A percentile compares a stretch with the other conserved stretches of the same genome.
phyloP scores from a whole-genome alignment of 805 yeast genomes.

The Wickerhamiella occidentalis region DNA sequence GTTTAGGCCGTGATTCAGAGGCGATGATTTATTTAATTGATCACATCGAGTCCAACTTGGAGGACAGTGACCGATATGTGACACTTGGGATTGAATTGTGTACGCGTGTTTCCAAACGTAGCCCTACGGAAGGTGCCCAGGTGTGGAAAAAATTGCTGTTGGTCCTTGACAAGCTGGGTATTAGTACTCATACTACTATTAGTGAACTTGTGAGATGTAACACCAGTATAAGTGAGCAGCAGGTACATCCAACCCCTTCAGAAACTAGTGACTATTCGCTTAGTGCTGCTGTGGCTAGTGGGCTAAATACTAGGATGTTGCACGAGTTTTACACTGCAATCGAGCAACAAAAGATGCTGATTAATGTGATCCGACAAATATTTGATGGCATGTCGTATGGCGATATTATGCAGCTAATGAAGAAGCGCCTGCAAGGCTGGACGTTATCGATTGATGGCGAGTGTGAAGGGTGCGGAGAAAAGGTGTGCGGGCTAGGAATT shows the following conservation, averaged over 20 bases:
- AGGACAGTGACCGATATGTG: slow-evolving; percentile 16
- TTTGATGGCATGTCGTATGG: slow-evolving; percentile 45
- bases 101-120: slow-evolving; percentile 11
- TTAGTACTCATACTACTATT: background rate
- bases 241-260: too few species aligned
- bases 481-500: slow-evolving; percentile 57
- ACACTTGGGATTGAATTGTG: slow-evolving; percentile 21
- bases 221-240: background rate
- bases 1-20: slow-evolving; percentile 21
- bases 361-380: slow-evolving; percentile 23
- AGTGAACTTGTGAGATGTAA: background rate
- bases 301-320: background rate
- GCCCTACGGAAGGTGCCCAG: slow-evolving; percentile 24
- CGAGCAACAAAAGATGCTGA: slow-evolving; percentile 2
- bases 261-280: too few species aligned
- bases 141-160: slow-evolving; percentile 26
- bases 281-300: background rate
- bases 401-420: slow-evolving; percentile 35
- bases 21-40: slow-evolving; percentile 26
- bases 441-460: slow-evolving; percentile 36
- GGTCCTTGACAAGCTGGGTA: background rate
- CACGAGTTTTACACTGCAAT: background rate
- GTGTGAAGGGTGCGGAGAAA: slow-evolving; percentile 69
- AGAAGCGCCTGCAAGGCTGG: slow-evolving; percentile 50
- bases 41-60: slow-evolving; percentile 15